phyloP scores from a whole-genome alignment of 345 rosid genomes.

The Euphorbia pulcherrima region DNA sequence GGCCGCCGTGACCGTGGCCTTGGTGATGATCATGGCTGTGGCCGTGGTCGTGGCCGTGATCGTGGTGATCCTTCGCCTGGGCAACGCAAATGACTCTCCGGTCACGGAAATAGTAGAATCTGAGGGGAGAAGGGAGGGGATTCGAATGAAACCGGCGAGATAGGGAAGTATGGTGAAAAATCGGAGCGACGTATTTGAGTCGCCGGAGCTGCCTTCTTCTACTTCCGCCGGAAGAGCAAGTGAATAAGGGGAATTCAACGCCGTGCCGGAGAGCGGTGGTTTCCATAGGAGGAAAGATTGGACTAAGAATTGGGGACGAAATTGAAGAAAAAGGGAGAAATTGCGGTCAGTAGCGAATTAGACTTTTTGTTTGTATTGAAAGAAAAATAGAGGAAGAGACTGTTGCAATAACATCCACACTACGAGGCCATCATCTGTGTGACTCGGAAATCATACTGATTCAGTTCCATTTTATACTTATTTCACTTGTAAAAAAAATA shows the following conservation, averaged over 20 bases:
- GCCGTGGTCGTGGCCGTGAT: conserved; percentile 26
- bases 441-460: not conserved
- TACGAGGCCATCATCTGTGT: not conserved
- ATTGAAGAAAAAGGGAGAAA: not conserved
- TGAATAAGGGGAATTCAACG: conserved; percentile 35
- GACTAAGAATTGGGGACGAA: not conserved
- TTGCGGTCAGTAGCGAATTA: not conserved
- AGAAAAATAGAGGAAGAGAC: not conserved
- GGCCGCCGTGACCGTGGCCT: conserved; percentile 36
- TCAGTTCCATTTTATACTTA: too few species aligned
- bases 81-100: conserved; percentile 28
- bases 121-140: conserved; percentile 13
- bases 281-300: conserved; percentile 39
- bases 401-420: not conserved
- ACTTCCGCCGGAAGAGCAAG: conserved; percentile 23
- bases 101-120: conserved; percentile 12
- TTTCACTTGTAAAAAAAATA: too few species aligned
- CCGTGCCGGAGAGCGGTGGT: conserved; percentile 33
- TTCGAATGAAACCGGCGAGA: conserved; percentile 27
- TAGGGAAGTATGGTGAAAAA: conserved; percentile 14
- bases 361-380: not conserved
- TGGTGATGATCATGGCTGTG: conserved; percentile 36
- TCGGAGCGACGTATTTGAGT: conserved; percentile 35
- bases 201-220: conserved; percentile 15
- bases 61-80: conserved; percentile 20